phyloP scores from a whole-genome alignment of 1,284 basidiomycete species.

The Ceratobasidium sp. region DNA sequence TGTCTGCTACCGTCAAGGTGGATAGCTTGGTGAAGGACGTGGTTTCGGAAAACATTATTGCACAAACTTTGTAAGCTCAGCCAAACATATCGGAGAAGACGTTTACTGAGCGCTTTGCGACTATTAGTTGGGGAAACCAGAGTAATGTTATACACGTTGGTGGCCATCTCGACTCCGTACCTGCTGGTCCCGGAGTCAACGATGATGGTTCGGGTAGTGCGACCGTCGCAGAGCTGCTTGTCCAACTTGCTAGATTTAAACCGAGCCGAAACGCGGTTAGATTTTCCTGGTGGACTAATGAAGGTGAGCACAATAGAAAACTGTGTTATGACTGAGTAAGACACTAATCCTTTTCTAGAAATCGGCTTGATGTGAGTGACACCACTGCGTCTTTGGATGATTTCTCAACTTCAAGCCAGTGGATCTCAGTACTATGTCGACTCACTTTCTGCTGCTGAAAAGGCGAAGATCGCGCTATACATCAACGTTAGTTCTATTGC shows the following conservation, averaged over 20 bases:
- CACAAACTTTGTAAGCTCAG: slow-evolving; percentile 16
- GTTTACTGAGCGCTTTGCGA: no score
- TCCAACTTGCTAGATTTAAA: slow-evolving; percentile 21
- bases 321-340: background rate
- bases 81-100: no score
- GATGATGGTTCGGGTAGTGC: slow-evolving; percentile 23
- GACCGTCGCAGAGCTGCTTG: slow-evolving; percentile 24
- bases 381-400: background rate
- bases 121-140: slow-evolving; percentile 10
- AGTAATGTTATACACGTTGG: slow-evolving; percentile 32
- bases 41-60: slow-evolving; percentile 34
- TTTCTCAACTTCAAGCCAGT: background rate
- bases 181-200: slow-evolving; percentile 27
- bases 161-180: slow-evolving; percentile 23
- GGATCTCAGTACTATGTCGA: slow-evolving; percentile 36
- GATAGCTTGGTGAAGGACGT: slow-evolving; percentile 31
- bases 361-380: slow-evolving; percentile 20
- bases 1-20: slow-evolving; percentile 16
- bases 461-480: slow-evolving; percentile 28
- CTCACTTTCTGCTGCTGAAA: slow-evolving; percentile 29
- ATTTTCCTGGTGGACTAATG: slow-evolving; percentile 34
- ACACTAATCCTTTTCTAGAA: background rate
- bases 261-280: slow-evolving; percentile 26
- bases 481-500: slow-evolving; percentile 19
- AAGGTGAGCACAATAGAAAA: background rate